Base-by-base conservation (phyloP, 192 early-diverging fungal species). In the Coemansia sp. region DNA sequence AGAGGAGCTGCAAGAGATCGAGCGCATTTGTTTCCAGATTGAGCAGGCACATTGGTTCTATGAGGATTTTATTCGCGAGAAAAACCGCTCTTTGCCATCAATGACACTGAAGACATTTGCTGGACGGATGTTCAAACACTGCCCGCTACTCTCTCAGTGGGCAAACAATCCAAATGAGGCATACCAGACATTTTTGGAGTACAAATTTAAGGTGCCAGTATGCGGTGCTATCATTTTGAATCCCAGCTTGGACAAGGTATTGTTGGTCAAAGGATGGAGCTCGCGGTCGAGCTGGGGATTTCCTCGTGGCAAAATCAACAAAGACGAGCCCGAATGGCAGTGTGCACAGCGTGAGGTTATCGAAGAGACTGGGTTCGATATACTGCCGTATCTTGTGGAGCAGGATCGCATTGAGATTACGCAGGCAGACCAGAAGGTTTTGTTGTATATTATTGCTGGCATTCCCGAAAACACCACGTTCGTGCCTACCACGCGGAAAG, bases 1-100 rank as follows among this genome's bases (percentile, higher is more conserved):
- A 33, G 94, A 93, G 71, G 96, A 98, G 75, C 79, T 96, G 10
- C 67, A 86, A 8, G 89, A 91, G n/a, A 85, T 97, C n/a, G 93
- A 93, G 58, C 82, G 96, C 10, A 93, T 98, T 53, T 95, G 90
- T 57, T 98, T 98, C 64, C 96, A 98, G 77, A 96, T 98, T 30
- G 96, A 98, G 68, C 93, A 93, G 72, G 96, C 96, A 8, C 93
- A 96, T 65, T 98, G 96, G 96, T 97, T 91, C 73, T 98, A 97
- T 75, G 92, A 94, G 64, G 96, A 98, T 72, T 96, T 97, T 83
- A 83, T 94, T n/a, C 84, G 94, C 51, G 91, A 93, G 62, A 68
- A 87, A 47, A 88, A 89, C 56, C 83, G 88, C 15, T 78, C 82
- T 16, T 70, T 96, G 38, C 93, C 91, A 6, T 87, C 88, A 3